Conservation (phyloP, 257 asterid genomes). For the Nicotiana noctiflora region DNA sequence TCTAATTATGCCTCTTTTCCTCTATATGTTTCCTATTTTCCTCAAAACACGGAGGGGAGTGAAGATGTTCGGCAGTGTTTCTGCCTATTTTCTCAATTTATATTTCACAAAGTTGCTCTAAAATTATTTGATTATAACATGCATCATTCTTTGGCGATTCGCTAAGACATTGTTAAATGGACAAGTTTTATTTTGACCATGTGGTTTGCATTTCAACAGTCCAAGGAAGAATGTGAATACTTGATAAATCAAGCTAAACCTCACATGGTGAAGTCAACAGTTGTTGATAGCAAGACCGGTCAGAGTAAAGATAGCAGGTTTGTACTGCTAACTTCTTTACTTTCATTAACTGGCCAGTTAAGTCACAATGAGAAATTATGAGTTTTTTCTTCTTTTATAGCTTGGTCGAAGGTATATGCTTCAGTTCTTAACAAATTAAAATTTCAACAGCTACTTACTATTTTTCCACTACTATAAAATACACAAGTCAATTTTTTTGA, state of each 20-base stretch:
- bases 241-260: constrained; percentile 67
- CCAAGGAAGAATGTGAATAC: constrained; percentile 77
- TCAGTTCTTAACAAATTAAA: background rate
- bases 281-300: constrained; percentile 71
- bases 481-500: background rate
- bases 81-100: background rate
- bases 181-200: constrained; percentile 6
- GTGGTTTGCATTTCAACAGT: constrained; percentile 33
- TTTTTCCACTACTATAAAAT: background rate
- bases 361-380: background rate
- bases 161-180: background rate
- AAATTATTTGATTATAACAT: background rate
- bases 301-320: constrained; percentile 73
- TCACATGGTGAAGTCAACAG: constrained; percentile 60
- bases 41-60: background rate
- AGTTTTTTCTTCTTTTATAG: background rate
- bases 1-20: background rate
- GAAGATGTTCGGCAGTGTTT: background rate
- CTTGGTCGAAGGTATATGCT: background rate
- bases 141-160: constrained; percentile 1
- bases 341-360: background rate
- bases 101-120: background rate
- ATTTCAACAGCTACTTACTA: background rate
- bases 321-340: constrained; percentile 13
- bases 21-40: background rate